These are phyloP conservation scores for Sequoia sempervirens DNA, from an alignment of 75 land plant genomes.

Conservation along the genomic window DNA sequence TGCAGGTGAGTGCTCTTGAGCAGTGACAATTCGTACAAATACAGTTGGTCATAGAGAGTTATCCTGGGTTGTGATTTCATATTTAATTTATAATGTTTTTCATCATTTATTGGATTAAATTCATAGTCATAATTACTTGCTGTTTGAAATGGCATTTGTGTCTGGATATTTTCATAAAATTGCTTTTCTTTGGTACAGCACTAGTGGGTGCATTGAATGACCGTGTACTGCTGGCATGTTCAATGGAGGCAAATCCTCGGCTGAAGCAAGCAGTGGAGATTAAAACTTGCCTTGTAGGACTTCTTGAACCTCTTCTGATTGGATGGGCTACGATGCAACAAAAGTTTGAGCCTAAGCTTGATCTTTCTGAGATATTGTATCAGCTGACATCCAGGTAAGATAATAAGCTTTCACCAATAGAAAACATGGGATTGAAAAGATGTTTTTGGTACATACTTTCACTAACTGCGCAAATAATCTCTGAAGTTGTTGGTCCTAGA, in stretches of 20 bases:
- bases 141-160: not conserved
- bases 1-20: constrained; percentile 49
- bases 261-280: constrained; percentile 93
- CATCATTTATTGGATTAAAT: not conserved
- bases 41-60: not conserved
- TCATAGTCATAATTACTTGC: not conserved
- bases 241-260: constrained; percentile 88
- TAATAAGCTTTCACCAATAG: not conserved
- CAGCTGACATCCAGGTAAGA: constrained; percentile 90
- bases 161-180: constrained; percentile 5
- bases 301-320: constrained; percentile 96
- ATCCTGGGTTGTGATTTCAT: not conserved
- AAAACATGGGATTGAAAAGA: not conserved
- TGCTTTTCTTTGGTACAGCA: constrained; percentile 37
- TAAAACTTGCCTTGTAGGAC: constrained; percentile 88
- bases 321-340: constrained; percentile 97
- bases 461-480: not conserved
- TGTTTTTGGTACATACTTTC: not conserved
- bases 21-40: not conserved
- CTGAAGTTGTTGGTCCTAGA: not conserved
- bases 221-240: constrained; percentile 73
- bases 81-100: not conserved
- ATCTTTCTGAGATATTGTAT: constrained; percentile 82
- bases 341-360: constrained; percentile 88
- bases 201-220: constrained; percentile 92